A percentile compares a stretch with the other conserved stretches of the same genome.
Evolutionary conservation across 495 filamentous ascomycete species (phyloP).

Genomic region (Aspergillus haitiensis): DNA sequence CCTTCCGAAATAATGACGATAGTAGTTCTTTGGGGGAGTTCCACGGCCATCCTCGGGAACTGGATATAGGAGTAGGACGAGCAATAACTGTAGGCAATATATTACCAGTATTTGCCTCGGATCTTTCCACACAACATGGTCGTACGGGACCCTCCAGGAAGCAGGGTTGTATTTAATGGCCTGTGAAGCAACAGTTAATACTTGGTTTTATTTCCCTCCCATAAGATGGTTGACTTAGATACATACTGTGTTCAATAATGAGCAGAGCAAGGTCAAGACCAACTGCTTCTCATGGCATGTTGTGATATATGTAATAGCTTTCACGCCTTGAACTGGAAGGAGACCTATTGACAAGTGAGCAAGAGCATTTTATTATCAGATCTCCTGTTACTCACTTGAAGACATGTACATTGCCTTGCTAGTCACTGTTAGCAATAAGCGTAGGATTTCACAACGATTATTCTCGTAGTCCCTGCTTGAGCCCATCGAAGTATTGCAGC

Average conservation of each 20-base stretch:
- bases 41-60: constrained; percentile 73
- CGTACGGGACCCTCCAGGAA: constrained; percentile 91
- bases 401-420: constrained; percentile 93
- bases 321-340: constrained; percentile 81
- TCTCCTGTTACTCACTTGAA: constrained; percentile 55
- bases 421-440: constrained; percentile 80
- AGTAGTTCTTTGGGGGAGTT: constrained; percentile 76
- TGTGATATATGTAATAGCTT: constrained; percentile 84
- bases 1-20: constrained; percentile 87
- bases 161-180: constrained; percentile 96
- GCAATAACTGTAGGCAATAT: constrained; percentile 87
- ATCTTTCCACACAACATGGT: constrained; percentile 90
- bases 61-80: constrained; percentile 85
- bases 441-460: constrained; percentile 86
- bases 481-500: constrained; percentile 85
- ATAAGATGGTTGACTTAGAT: not conserved
- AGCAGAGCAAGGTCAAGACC: constrained; percentile 86
- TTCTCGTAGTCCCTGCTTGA: constrained; percentile 88
- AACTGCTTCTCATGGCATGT: constrained; percentile 88
- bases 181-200: constrained; percentile 40
- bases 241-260: constrained; percentile 90
- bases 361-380: not conserved
- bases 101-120: constrained; percentile 89
- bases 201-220: not conserved
- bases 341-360: constrained; percentile 48